Evolutionary conservation across 345 rosid genomes (phyloP).

Genomic region (Aethionema arabicum): DNA sequence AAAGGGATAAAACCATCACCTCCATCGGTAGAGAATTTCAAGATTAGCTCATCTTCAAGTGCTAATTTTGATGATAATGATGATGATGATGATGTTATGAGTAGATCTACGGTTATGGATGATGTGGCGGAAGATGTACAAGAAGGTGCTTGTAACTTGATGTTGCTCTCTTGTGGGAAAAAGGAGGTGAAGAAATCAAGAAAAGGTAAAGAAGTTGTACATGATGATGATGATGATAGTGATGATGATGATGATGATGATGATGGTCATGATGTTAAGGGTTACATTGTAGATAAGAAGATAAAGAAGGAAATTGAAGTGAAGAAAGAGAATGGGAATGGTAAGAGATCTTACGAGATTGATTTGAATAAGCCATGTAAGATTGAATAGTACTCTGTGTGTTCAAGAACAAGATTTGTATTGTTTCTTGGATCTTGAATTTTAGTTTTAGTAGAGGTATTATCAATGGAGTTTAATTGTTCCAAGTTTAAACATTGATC

Average conservation of each 20-base stretch:
- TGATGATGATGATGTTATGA: slow-evolving; percentile 17
- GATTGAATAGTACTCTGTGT: no score
- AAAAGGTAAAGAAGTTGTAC: slow-evolving; percentile 26
- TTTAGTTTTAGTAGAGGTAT: no score
- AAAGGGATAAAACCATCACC: slow-evolving; percentile 60
- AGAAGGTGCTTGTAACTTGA: slow-evolving; percentile 27
- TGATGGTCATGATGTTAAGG: slow-evolving; percentile 11
- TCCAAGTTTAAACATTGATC: no score
- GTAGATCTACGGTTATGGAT: slow-evolving; percentile 17
- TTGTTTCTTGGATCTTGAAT: no score
- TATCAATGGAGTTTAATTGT: no score
- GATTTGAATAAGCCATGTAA: slow-evolving; percentile 28
- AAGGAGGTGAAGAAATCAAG: slow-evolving; percentile 6
- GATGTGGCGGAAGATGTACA: slow-evolving; percentile 23
- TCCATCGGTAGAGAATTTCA: background rate
- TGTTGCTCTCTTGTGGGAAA: slow-evolving; percentile 16
- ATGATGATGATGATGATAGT: background rate
- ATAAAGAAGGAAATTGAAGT: slow-evolving; percentile 21
- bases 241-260: background rate
- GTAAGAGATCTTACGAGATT: slow-evolving; percentile 30
- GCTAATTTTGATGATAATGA: background rate
- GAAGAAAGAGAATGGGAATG: slow-evolving; percentile 14
- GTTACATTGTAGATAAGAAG: slow-evolving; percentile 27
- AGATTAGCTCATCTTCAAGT: background rate
- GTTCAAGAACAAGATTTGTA: no score